These are phyloP conservation scores for Trichoderma cornu-damae DNA, from an alignment of 2,329 filamentous ascomycete genomes.

Conservation along the genomic window DNA sequence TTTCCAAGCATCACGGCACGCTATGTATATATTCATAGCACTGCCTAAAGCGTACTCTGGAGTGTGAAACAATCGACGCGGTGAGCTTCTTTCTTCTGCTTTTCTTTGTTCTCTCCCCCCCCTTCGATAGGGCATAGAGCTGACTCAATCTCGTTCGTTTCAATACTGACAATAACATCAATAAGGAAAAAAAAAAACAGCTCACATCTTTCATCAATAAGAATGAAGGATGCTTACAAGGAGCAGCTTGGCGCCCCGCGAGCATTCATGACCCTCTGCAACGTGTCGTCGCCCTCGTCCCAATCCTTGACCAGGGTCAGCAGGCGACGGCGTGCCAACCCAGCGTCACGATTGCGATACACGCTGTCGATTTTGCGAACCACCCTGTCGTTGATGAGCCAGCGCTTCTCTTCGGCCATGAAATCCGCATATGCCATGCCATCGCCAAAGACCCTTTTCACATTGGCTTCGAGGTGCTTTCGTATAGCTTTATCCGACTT, in stretches of 20 bases:
- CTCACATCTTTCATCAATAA: too few relatives aligned
- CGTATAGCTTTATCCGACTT: conserved; percentile 29
- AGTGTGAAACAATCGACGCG: too few relatives aligned
- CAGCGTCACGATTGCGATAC: conserved; percentile 40
- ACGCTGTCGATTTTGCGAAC: conserved; percentile 42
- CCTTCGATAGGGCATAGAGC: too few relatives aligned
- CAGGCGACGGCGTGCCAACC: conserved; percentile 32
- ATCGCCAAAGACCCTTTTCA: conserved; percentile 29
- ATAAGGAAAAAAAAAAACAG: too few relatives aligned
- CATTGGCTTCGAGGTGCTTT: conserved; percentile 30
- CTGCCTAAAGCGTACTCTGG: too few relatives aligned
- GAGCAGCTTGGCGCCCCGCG: not conserved
- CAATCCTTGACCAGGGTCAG: conserved; percentile 37
- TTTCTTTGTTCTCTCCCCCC: too few relatives aligned
- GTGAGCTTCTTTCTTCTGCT: too few relatives aligned
- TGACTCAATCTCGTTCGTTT: too few relatives aligned
- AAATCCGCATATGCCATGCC: conserved; percentile 31
- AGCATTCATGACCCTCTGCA: conserved; percentile 34
- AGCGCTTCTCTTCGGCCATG: conserved; percentile 36
- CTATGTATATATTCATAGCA: too few relatives aligned
- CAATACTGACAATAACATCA: too few relatives aligned
- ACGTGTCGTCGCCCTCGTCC: conserved; percentile 37
- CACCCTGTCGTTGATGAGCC: conserved; percentile 38
- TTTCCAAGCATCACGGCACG: too few relatives aligned
- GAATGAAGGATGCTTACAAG: not conserved